Evolutionary conservation across 2,329 filamentous ascomycete genomes (phyloP).

Genomic region (Fusarium nygamai): DNA sequence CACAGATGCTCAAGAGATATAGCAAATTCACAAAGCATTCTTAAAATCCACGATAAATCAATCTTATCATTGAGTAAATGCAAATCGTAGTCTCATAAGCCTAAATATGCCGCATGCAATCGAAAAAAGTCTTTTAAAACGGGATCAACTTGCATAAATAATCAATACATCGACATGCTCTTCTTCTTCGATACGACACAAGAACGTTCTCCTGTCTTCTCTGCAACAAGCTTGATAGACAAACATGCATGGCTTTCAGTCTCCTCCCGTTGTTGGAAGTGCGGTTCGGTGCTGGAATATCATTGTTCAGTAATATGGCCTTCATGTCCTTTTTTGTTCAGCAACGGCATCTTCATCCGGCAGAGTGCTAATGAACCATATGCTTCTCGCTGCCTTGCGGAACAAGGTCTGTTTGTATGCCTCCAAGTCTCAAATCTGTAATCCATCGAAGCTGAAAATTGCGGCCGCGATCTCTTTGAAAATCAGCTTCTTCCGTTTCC

Average conservation of each 20-base stretch:
- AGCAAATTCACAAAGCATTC: not conserved
- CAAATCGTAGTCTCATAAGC: accelerated
- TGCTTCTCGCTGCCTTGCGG: not conserved
- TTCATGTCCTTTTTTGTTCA: not conserved
- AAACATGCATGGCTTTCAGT: too few species aligned
- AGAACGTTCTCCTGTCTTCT: not conserved
- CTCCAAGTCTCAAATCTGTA: not conserved
- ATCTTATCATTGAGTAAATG: not conserved
- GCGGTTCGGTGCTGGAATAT: accelerated
- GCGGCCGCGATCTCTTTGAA: not conserved
- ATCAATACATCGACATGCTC: not conserved
- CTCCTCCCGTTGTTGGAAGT: not conserved
- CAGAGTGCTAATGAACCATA: accelerated
- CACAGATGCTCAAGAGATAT: not conserved
- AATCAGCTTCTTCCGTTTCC: not conserved
- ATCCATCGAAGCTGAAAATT: not conserved
- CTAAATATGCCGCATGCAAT: accelerated
- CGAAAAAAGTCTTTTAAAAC: not conserved
- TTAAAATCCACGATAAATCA: accelerated
- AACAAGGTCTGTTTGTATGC: not conserved
- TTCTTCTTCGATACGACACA: not conserved
- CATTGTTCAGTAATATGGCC: not conserved
- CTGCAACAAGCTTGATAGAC: not conserved
- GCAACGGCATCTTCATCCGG: not conserved
- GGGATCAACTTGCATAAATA: not conserved